Base-by-base conservation (phyloP, 257 asterid species). In the Oldenlandia corymbosa region DNA sequence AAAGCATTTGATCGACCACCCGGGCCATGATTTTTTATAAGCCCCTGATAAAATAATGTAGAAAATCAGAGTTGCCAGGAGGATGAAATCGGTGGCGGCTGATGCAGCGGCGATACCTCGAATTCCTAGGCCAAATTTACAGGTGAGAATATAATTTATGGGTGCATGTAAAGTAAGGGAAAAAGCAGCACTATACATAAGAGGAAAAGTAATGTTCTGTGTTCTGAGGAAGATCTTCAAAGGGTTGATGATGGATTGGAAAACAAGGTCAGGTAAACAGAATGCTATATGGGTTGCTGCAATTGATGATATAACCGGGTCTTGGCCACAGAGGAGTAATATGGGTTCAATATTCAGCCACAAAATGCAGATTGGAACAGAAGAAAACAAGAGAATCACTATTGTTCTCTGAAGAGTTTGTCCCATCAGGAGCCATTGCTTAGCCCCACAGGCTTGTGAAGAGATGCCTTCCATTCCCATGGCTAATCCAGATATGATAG, bases 371-470 rank as follows among this genome's bases (percentile, higher is more conserved):
- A 90, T 83, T 28, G 95, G 95, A 6, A 87, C 21, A 54, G 84
- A 83, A 59, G 83, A 68, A 23, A 69, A 6, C 10, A 82, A 13
- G 13, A 90, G 84, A 55, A 87, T 58, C 27, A 67, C 27, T 23
- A 85, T 39, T 8, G 86, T 87, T 51, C 95, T 75, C 34, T 83
- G 85, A 5, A 90, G 72, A 10, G 91, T 77, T 55, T 73, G 86
- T 23, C 64, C 64, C 73, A 87, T 78, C 24, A 85, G 66, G 10
- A 76, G 57, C 81, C 80, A 77, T n/a, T 78, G 84, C 6, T 79
- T 77, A 14, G 94, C 94, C 24, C 97, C 94, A 52, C 79, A 87
- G 2, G 97, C 95, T 66, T 87, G 95, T 14, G 88, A 75, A 12
- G 88, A 68, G 1, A 90, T 80, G 56, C 94, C 77, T 39, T 87